phyloP scores from a whole-genome alignment of 2,329 filamentous ascomycete species.

The Pseudogymnoascus sp. region DNA sequence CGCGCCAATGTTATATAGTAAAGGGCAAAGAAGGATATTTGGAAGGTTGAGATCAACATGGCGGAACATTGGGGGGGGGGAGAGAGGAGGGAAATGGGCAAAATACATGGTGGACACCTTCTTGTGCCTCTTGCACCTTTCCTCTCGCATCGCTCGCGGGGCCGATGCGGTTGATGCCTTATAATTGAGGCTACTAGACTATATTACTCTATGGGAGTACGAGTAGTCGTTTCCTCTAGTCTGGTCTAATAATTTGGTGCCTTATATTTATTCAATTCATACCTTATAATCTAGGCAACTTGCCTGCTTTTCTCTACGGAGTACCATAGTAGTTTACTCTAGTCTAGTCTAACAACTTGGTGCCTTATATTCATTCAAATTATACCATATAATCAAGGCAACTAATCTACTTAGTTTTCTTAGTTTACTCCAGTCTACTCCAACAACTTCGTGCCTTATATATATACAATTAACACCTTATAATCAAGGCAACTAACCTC shows the following conservation, averaged over 20 bases:
- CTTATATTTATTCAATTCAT: too few relatives aligned
- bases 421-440: not conserved
- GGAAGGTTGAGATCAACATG: not conserved
- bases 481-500: not conserved
- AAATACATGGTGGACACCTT: constrained; percentile 6
- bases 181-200: not conserved
- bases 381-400: not conserved
- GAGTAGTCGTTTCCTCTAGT: too few relatives aligned
- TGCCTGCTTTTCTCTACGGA: too few relatives aligned
- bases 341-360: not conserved
- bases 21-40: constrained; percentile 1
- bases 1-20: constrained; percentile 2
- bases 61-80: not conserved
- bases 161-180: not conserved
- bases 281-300: too few relatives aligned
- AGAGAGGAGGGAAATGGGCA: not conserved
- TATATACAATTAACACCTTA: not conserved
- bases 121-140: constrained; percentile 2
- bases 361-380: too few relatives aligned
- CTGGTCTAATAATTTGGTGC: too few relatives aligned
- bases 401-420: not conserved
- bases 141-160: not conserved
- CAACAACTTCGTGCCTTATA: not conserved
- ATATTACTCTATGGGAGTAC: too few relatives aligned
- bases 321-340: not conserved